Base-by-base conservation (phyloP, 1,284 basidiomycete genomes). In the Apiotrichum mycotoxinovorans region DNA sequence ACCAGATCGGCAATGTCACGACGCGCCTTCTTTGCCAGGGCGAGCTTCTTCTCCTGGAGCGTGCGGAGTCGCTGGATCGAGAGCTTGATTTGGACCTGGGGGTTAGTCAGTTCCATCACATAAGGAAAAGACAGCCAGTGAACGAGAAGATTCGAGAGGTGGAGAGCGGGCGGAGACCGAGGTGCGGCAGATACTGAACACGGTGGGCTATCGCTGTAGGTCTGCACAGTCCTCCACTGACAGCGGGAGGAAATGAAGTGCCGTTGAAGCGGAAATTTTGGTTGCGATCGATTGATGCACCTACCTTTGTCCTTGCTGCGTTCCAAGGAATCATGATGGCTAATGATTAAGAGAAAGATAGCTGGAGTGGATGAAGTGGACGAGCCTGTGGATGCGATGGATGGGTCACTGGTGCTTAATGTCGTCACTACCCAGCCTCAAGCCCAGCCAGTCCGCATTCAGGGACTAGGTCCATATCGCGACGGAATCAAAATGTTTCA, bases 31-130 rank as follows among this genome's bases (percentile, higher is more conserved):
- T 97, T 97, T 0, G 92, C 91, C 58, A 96, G 85, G 0, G 93
- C 91, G 63, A 88, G 85, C 78, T 89, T 93, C 83, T 97, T 97
- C 79, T 93, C 89, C 70, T 95, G 91, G 3, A 96, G 79, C 34
- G 88, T 91, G 52, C 90, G 84, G 52, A 96, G 80, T 8, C 94
- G 86, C 76, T 98, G 93, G 30, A 95, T 87, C 3, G 92, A 89
- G 47, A 97, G 83, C 62, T 66, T 66, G 57, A 75, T 70, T 49
- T 75, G 74, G 52, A 75, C 72, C 72, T 75, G 52, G 12, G 2
- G 49, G 35, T 43, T 5, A 43, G 42, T 18, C 25, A 20, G 25
- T 12, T 51, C 2, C 22, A 2, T 26, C 11, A 33, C 12, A 17
- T 4, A 22, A 18, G 20, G 20, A 46, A 22, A 15, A 17, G 50